Conservation (phyloP, 1,139 yeast genomes). For the Taphrina betulina region DNA sequence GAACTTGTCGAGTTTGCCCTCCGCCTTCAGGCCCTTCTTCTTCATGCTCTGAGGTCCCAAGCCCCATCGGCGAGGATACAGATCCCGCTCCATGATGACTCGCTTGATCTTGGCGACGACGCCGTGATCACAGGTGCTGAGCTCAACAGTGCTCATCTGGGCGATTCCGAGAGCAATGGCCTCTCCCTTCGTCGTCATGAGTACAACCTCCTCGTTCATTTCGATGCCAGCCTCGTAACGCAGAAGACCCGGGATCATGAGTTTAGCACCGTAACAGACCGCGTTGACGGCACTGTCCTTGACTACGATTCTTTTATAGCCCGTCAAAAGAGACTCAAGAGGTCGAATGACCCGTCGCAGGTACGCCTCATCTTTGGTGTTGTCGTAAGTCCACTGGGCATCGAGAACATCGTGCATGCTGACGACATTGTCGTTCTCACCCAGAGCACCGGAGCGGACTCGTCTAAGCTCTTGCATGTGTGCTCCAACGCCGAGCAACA, state of each 20-base stretch:
- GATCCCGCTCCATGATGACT: conserved; percentile 98
- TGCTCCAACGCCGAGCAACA: conserved; percentile 97
- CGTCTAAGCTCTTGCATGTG: conserved; percentile 99
- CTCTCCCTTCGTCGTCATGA: conserved; percentile 98
- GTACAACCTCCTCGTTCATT: conserved; percentile 93
- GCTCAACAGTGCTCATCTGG: conserved; percentile 97
- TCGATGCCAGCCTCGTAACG: conserved; percentile 98
- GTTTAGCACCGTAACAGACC: conserved; percentile 97
- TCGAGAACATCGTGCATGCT: conserved; percentile 96
- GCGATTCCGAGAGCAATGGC: conserved; percentile 98
- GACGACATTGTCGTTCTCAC: conserved; percentile 86
- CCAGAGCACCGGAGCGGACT: conserved; percentile 95
- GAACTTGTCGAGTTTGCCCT: conserved; percentile 92
- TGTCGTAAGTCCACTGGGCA: conserved; percentile 97
- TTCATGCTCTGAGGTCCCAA: conserved; percentile 97
- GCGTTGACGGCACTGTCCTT: conserved; percentile 98
- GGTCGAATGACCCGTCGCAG: conserved; percentile 93
- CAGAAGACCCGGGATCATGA: conserved; percentile 97
- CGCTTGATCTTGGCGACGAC: conserved; percentile 98
- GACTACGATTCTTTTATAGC: conserved; percentile 95
- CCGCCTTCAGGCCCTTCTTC: conserved; percentile 97
- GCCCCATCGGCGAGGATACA: conserved; percentile 99
- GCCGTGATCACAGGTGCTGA: conserved; percentile 96
- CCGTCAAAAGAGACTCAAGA: conserved; percentile 85
- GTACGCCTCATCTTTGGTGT: conserved; percentile 94